Evolutionary conservation across 129 eudicot species (phyloP).

Genomic region (Arctium lappa): DNA sequence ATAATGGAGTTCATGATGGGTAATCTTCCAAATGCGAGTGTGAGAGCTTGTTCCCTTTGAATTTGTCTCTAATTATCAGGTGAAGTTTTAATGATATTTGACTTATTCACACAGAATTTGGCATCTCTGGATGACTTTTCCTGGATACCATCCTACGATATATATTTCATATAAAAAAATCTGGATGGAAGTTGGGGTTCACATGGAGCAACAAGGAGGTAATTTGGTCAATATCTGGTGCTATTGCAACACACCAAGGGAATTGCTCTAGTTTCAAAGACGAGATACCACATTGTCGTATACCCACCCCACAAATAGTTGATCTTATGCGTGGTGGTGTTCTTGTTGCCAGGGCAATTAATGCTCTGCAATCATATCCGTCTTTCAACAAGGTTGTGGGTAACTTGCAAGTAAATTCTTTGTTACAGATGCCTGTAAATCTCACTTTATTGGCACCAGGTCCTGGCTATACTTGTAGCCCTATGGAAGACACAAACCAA

Average conservation of each 20-base stretch:
- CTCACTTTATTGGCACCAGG: constrained; percentile 65
- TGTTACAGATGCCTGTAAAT: constrained; percentile 41
- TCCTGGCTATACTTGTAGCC: constrained; percentile 68
- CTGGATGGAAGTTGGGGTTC: constrained; percentile 74
- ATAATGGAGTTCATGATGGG: neutral
- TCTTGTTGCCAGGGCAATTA: constrained; percentile 59
- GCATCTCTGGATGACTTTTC: neutral
- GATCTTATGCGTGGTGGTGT: constrained; percentile 57
- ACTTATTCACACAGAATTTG: constrained; percentile 27
- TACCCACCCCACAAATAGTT: constrained; percentile 43
- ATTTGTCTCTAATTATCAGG: constrained; percentile 23
- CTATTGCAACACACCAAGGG: constrained; percentile 60
- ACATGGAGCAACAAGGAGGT: constrained; percentile 59
- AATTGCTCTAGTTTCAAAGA: constrained; percentile 52
- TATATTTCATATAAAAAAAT: constrained; percentile 38
- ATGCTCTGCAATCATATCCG: constrained; percentile 44
- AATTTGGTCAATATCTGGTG: constrained; percentile 69
- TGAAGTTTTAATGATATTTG: constrained; percentile 38
- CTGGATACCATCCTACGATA: constrained; percentile 21
- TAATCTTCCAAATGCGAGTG: neutral
- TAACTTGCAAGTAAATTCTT: constrained; percentile 30
- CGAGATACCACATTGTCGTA: constrained; percentile 53
- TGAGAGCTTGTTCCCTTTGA: neutral
- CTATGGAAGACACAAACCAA: constrained; percentile 48
- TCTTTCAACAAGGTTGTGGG: constrained; percentile 65